Conservation (phyloP, 257 asterid species). For the Linderniella brevidens region DNA sequence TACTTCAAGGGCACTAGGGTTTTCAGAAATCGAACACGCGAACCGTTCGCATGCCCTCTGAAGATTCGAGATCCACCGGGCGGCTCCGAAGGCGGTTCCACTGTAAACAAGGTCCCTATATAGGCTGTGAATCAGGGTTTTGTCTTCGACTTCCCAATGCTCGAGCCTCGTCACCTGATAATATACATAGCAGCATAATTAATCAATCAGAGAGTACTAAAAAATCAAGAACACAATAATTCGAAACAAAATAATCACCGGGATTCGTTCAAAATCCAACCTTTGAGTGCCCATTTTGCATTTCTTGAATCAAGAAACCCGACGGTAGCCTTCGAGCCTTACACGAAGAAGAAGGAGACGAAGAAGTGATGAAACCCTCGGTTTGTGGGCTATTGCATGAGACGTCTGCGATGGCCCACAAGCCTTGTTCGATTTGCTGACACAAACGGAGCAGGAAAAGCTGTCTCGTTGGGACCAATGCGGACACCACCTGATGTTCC, state of each 20-base stretch:
- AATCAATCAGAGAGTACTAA: neutral
- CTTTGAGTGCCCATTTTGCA: conserved; percentile 98
- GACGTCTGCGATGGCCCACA: conserved; percentile 82
- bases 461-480: conserved; percentile 63
- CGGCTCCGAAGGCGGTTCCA: conserved; percentile 86
- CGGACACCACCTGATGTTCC: conserved; percentile 74
- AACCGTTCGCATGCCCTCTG: conserved; percentile 72
- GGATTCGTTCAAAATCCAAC: conserved; percentile 17
- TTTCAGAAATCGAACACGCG: conserved; percentile 50
- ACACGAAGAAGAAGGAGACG: conserved; percentile 29
- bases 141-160: conserved; percentile 85
- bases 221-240: no score
- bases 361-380: conserved; percentile 20
- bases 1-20: conserved; percentile 29
- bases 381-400: conserved; percentile 59
- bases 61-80: conserved; percentile 67
- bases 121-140: conserved; percentile 34
- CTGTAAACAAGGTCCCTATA: conserved; percentile 58
- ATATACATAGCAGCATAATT: neutral
- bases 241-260: no score
- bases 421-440: conserved; percentile 73
- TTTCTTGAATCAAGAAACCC: conserved; percentile 84
- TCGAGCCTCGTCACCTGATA: conserved; percentile 93
- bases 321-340: conserved; percentile 69
- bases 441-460: conserved; percentile 54